These are phyloP conservation scores for Nothophoma quercina DNA, from an alignment of 2,329 filamentous ascomycete genomes.

Conservation along the genomic window DNA sequence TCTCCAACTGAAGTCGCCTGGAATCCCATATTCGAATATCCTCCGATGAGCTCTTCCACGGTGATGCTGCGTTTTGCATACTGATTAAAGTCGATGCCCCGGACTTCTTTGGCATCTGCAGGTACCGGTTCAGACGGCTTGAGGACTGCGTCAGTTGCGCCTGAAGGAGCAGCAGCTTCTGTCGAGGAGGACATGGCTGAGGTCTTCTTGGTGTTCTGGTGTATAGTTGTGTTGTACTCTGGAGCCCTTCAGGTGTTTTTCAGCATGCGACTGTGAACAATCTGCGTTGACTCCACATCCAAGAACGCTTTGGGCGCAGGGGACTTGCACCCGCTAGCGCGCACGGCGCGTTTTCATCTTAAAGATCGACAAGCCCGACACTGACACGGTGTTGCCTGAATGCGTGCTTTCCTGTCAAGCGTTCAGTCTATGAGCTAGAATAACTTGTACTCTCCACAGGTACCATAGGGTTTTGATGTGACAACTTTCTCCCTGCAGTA, in stretches of 20 bases:
- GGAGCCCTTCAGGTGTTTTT: neutral
- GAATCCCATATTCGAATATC: slow-evolving; percentile 87
- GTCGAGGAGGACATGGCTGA: slow-evolving; percentile 35
- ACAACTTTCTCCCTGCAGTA: neutral
- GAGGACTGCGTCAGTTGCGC: slow-evolving; percentile 78
- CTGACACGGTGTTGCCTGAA: neutral
- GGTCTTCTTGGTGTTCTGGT: slow-evolving; percentile 12
- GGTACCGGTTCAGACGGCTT: slow-evolving; percentile 85
- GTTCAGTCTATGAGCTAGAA: neutral
- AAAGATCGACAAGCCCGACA: slow-evolving; percentile 1
- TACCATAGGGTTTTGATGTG: neutral
- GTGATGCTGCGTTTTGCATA: slow-evolving; percentile 78
- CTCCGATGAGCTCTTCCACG: slow-evolving; percentile 80
- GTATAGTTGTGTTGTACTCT: neutral
- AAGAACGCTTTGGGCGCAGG: too few species aligned
- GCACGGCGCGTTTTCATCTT: neutral
- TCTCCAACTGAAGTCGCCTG: slow-evolving; percentile 83
- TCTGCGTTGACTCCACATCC: slow-evolving; percentile 9
- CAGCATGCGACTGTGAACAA: slow-evolving; percentile 1
- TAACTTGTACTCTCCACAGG: neutral
- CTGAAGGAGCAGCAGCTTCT: slow-evolving; percentile 49
- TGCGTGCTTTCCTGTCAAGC: too few species aligned
- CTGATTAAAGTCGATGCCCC: slow-evolving; percentile 91
- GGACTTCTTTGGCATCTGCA: slow-evolving; percentile 77
- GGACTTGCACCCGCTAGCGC: slow-evolving; percentile 1